These are phyloP conservation scores for Candida sp. DNA, from an alignment of 1,139 yeast species.

Conservation along the genomic window DNA sequence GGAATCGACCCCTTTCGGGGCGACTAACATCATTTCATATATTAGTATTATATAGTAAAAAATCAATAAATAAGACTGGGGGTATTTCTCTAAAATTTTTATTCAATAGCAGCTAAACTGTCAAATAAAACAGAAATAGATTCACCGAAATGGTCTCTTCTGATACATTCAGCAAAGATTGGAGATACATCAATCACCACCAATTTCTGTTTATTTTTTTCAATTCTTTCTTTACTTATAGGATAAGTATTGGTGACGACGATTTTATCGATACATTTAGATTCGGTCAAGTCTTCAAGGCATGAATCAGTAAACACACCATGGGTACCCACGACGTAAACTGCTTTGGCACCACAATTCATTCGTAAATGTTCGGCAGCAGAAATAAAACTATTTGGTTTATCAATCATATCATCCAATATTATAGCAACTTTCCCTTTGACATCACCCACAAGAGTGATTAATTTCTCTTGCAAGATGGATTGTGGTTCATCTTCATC, in stretches of 20 bases:
- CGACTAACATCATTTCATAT: background rate
- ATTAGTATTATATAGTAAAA: conserved; percentile 4
- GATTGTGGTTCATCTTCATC: conserved; percentile 83
- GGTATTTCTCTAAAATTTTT: conserved; percentile 5
- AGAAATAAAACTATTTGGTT: conserved; percentile 89
- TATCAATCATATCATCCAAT: conserved; percentile 95
- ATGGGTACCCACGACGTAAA: conserved; percentile 91
- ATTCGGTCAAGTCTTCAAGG: conserved; percentile 71
- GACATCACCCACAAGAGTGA: conserved; percentile 96
- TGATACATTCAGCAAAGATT: conserved; percentile 95
- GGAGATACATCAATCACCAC: conserved; percentile 91
- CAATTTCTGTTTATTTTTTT: conserved; percentile 54
- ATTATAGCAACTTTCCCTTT: conserved; percentile 88
- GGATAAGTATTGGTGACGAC: conserved; percentile 98
- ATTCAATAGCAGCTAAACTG: conserved; percentile 68
- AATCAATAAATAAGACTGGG: conserved; percentile 4
- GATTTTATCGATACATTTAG: conserved; percentile 80
- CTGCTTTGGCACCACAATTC: conserved; percentile 93
- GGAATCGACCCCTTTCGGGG: conserved; percentile 20
- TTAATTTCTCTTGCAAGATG: conserved; percentile 75
- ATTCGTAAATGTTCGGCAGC: conserved; percentile 96
- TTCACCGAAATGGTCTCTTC: conserved; percentile 98
- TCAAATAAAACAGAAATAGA: conserved; percentile 90
- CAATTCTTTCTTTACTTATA: conserved; percentile 59
- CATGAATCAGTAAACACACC: conserved; percentile 90